Conservation (phyloP, 768 basidiomycete genomes). For the Calocera viscosa region DNA sequence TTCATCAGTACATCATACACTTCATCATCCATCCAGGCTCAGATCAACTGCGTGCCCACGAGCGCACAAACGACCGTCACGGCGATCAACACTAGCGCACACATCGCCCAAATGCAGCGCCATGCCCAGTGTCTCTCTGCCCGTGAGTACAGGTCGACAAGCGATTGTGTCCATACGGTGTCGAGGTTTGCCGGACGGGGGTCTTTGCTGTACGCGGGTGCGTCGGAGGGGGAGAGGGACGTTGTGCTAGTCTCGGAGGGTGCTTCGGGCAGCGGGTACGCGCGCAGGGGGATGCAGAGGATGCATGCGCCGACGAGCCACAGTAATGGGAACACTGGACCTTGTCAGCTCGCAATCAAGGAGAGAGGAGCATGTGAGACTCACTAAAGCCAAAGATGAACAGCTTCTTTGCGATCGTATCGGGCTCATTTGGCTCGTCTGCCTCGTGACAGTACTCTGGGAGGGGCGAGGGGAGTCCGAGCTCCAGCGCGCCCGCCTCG, state of each 20-base stretch:
- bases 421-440: neutral
- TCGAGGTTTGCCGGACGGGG: constrained; percentile 1
- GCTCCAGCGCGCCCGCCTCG: neutral
- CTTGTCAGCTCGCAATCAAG: neutral
- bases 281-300: constrained; percentile 3
- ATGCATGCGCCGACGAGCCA: constrained; percentile 4
- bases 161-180: neutral
- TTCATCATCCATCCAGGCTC: neutral
- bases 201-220: neutral
- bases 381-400: neutral
- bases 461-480: neutral
- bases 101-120: neutral
- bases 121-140: constrained; percentile 1
- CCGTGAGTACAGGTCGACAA: neutral
- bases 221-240: neutral
- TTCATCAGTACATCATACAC: neutral
- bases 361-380: neutral
- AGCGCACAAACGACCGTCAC: neutral
- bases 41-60: neutral
- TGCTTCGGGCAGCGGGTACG: neutral
- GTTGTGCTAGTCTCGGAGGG: neutral
- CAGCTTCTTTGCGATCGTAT: constrained; percentile 3
- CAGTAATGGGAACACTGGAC: neutral
- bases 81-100: neutral
- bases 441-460: neutral